A percentile compares a stretch with the other conserved stretches of the same genome.
These are phyloP conservation scores for Dioszegia hungarica DNA, from an alignment of 768 basidiomycete species.

Conservation along the genomic window DNA sequence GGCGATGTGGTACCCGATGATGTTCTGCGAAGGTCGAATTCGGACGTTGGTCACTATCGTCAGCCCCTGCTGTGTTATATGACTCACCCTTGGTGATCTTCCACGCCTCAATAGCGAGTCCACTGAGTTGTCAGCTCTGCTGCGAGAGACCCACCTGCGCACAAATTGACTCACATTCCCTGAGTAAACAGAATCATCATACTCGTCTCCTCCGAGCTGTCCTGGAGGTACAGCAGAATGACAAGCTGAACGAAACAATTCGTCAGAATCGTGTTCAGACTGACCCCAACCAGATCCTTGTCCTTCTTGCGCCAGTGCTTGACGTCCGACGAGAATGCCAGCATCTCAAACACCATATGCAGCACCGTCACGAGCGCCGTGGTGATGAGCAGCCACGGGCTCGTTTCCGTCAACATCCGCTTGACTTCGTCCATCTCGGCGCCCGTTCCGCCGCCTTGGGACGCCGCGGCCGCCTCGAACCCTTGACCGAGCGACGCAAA, in stretches of 20 bases:
- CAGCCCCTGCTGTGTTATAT: conserved; percentile 55
- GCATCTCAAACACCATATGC: conserved; percentile 87
- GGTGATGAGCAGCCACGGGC: conserved; percentile 74
- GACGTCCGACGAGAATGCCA: conserved; percentile 92
- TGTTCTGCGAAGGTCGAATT: conserved; percentile 58
- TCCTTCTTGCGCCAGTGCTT: conserved; percentile 92
- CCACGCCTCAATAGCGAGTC: conserved; percentile 69
- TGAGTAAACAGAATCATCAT: conserved; percentile 85
- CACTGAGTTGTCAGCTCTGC: conserved; percentile 22
- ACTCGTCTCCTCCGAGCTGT: conserved; percentile 90
- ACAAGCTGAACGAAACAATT: conserved; percentile 82
- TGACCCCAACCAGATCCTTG: conserved; percentile 85
- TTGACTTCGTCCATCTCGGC: conserved; percentile 91
- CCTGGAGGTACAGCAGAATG: conserved; percentile 86
- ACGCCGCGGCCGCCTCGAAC: conserved; percentile 78
- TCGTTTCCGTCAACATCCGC: conserved; percentile 68
- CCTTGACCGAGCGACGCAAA: conserved; percentile 78
- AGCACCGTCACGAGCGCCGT: conserved; percentile 80
- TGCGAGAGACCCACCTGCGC: neutral
- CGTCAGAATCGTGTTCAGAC: conserved; percentile 76
- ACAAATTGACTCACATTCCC: conserved; percentile 46
- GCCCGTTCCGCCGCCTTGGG: conserved; percentile 48
- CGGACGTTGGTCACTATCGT: conserved; percentile 60
- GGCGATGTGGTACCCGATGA: conserved; percentile 71
- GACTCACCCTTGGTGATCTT: conserved; percentile 59